phyloP scores from a whole-genome alignment of 1,139 yeast genomes.

The Zygotorulaspora mrakii region DNA sequence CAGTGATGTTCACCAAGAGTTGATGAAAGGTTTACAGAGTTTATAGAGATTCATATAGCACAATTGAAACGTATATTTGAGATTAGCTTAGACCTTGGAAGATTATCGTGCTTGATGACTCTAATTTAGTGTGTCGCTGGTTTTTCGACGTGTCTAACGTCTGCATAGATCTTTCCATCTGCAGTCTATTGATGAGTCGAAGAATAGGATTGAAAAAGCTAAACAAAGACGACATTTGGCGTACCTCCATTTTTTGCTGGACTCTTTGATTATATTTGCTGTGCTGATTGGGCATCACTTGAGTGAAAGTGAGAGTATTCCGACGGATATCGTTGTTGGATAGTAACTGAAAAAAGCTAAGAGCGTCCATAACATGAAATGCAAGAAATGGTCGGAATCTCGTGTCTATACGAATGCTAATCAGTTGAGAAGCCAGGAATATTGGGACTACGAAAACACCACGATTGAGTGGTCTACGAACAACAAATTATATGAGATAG shows the following conservation, averaged over 20 bases:
- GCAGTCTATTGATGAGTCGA: background rate
- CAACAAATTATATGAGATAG: conserved; percentile 70
- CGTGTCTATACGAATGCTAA: conserved; percentile 87
- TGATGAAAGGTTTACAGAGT: conserved; percentile 34
- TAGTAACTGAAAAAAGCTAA: background rate
- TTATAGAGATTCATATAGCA: conserved; percentile 15
- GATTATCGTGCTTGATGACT: conserved; percentile 2
- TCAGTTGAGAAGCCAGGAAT: conserved; percentile 69
- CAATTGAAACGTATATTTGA: background rate
- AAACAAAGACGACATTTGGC: background rate
- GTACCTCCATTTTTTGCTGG: background rate
- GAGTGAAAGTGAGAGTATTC: background rate
- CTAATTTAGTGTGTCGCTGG: background rate
- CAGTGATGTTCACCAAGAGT: conserved; percentile 29
- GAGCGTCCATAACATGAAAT: conserved; percentile 22
- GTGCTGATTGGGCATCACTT: background rate
- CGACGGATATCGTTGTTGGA: background rate
- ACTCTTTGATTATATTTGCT: background rate
- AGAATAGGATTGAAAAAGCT: too few relatives aligned
- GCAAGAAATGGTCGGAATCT: conserved; percentile 56
- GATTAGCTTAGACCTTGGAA: too few relatives aligned
- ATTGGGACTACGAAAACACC: conserved; percentile 88
- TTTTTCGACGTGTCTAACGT: background rate
- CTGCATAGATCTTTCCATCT: background rate
- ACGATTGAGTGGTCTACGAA: conserved; percentile 52